These are phyloP conservation scores for Camellia lanceoleosa DNA, from an alignment of 148 eudicot genomes.

Conservation along the genomic window DNA sequence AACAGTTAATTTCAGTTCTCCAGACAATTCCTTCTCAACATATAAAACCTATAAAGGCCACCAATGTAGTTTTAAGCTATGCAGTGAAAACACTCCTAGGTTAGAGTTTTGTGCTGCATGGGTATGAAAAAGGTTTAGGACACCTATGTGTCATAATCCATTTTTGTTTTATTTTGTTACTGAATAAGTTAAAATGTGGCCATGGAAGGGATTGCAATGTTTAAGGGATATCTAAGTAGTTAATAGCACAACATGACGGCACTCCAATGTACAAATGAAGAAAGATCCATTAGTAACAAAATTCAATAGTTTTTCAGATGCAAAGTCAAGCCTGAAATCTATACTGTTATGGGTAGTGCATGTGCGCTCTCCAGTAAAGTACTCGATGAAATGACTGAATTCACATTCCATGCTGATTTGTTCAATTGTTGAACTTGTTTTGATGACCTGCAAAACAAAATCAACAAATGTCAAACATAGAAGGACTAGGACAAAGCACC, in stretches of 20 bases:
- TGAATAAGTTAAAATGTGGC: background rate
- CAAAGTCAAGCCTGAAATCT: conserved; percentile 8
- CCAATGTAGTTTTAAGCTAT: too few relatives aligned
- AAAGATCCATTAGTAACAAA: background rate
- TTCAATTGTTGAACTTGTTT: conserved; percentile 81
- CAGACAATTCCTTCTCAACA: too few relatives aligned
- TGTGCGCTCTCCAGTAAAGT: conserved; percentile 76
- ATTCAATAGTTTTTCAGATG: background rate
- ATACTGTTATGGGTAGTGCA: conserved; percentile 53
- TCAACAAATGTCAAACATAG: conserved; percentile 14
- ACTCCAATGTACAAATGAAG: background rate
- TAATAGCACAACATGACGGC: background rate
- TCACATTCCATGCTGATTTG: conserved; percentile 84
- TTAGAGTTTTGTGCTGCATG: too few relatives aligned
- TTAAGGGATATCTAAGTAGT: background rate
- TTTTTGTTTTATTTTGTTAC: background rate
- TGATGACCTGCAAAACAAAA: conserved; percentile 54
- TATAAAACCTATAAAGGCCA: too few relatives aligned
- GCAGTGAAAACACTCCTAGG: too few relatives aligned
- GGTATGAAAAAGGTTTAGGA: too few relatives aligned
- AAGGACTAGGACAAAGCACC: background rate
- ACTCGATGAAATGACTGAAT: conserved; percentile 76
- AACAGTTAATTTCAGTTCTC: too few relatives aligned
- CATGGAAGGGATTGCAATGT: background rate
- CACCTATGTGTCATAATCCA: background rate